Evolutionary conservation across 257 asterid species (phyloP), one percentile per base, ranked within the genome.

Genomic region (Cinchona pubescens): DNA sequence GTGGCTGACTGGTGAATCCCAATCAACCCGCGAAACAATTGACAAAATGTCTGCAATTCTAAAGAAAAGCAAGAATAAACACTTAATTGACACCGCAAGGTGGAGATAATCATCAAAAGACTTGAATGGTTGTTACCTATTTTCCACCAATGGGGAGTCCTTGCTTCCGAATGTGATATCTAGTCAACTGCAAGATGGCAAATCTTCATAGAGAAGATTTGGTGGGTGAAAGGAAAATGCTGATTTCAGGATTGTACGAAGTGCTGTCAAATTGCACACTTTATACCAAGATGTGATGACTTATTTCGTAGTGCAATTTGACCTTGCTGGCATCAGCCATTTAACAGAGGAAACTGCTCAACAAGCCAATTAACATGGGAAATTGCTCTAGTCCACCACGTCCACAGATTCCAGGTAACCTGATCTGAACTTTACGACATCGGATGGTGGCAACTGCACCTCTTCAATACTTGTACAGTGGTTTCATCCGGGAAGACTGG

Each of bases 1-100:
- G 78, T 90, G 97, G 96, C 82, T 94, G 86, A 88, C 89, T n/a
- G 96, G 97, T 19, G 96, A 90, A 61, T 82, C 86, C 82, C 91
- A 89, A 60, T 84, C 96, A 29, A 84, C 93, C 15, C 82, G 79
- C 2, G 71, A 63, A 58, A 80, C 87, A 35, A 79, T 88, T 67
- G 96, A 89, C 48, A 77, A 81, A 75, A 81, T 90, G 93, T 90
- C 94, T 56, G 66, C 94, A 55, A 82, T 94, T 82, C 75, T 94
- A 76, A 91, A 85, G 90, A 91, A 86, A 79, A 86, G 87, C 78
- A 86, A 81, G 83, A 92, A 84, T 82, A 84, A 85, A 67, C 78
- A 69, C 46, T 82, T 80, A 63, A 65, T 78, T 72, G 78, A 79
- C 51, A 72, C 85, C 75, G 67, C 94, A 71, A 89, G 87, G 84